phyloP scores from a whole-genome alignment of 1,284 basidiomycete species.

The Sutorius eximius region DNA sequence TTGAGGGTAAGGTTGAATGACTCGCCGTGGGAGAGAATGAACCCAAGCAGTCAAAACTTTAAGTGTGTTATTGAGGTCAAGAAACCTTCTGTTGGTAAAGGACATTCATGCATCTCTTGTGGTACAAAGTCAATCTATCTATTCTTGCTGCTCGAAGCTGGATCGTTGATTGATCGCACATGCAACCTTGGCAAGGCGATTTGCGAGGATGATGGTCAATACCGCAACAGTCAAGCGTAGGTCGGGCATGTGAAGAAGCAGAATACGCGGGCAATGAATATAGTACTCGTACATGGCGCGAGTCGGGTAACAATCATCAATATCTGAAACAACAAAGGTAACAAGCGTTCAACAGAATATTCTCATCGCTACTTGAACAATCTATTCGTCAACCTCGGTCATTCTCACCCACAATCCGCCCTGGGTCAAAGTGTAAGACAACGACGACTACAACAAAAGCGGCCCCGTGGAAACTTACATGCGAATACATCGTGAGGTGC shows the following conservation, averaged over 20 bases:
- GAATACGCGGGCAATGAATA: not conserved
- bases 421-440: conserved; percentile 6
- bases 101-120: not conserved
- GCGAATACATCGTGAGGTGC: conserved; percentile 42
- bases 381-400: conserved; percentile 20
- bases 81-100: not conserved
- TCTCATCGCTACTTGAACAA: not conserved
- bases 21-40: conserved; percentile 1
- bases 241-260: not conserved
- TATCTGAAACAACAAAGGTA: not conserved
- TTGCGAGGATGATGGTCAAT: not conserved
- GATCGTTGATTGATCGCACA: not conserved
- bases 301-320: not conserved
- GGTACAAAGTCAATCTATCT: not conserved
- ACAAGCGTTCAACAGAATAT: not conserved
- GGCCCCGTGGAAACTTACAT: conserved; percentile 25
- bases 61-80: not conserved
- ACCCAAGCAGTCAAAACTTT: conserved; percentile 12
- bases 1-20: conserved; percentile 31
- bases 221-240: not conserved
- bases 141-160: not conserved
- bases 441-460: not conserved
- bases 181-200: not conserved
- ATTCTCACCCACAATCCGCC: conserved; percentile 33
- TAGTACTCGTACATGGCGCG: not conserved